phyloP scores from a whole-genome alignment of 805 yeast genomes.

The Saccharomycopsis fibuligera region DNA sequence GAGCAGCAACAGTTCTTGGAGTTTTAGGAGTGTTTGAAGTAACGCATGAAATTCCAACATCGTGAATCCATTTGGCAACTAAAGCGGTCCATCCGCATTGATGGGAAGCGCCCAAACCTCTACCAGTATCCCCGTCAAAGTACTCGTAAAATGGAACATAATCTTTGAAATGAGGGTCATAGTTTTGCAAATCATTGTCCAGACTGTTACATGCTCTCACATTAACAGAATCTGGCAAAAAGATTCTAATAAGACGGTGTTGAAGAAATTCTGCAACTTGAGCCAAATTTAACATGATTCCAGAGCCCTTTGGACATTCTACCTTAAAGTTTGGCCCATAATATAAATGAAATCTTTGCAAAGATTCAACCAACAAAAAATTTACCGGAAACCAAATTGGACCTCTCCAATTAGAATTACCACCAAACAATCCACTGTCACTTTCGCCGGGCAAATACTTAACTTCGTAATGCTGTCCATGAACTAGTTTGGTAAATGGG shows the following conservation, averaged over 20 bases:
- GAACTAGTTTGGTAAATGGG: conserved; percentile 79
- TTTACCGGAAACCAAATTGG: conserved; percentile 96
- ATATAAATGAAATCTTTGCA: conserved; percentile 81
- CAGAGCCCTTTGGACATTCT: conserved; percentile 84
- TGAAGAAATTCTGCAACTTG: conserved; percentile 88
- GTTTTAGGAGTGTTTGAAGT: conserved; percentile 23
- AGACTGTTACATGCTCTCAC: conserved; percentile 78
- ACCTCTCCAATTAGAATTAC: conserved; percentile 96
- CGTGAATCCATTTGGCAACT: conserved; percentile 87
- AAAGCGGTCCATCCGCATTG: conserved; percentile 97
- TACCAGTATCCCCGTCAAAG: conserved; percentile 90
- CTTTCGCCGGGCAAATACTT: conserved; percentile 83
- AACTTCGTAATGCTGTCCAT: conserved; percentile 65
- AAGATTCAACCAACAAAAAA: conserved; percentile 76
- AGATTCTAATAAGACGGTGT: conserved; percentile 74
- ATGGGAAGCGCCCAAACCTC: conserved; percentile 90
- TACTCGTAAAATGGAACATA: conserved; percentile 77
- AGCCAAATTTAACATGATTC: conserved; percentile 67
- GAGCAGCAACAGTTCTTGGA: conserved; percentile 21
- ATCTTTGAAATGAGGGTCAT: conserved; percentile 67
- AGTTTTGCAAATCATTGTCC: conserved; percentile 29
- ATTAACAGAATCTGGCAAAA: conserved; percentile 56
- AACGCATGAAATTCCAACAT: conserved; percentile 67
- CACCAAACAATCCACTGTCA: conserved; percentile 91
- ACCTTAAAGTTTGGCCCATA: conserved; percentile 82